These are phyloP conservation scores for Pythium vanterpoolii DNA, from an alignment of 352 stramenopile species.

Conservation along the genomic window DNA sequence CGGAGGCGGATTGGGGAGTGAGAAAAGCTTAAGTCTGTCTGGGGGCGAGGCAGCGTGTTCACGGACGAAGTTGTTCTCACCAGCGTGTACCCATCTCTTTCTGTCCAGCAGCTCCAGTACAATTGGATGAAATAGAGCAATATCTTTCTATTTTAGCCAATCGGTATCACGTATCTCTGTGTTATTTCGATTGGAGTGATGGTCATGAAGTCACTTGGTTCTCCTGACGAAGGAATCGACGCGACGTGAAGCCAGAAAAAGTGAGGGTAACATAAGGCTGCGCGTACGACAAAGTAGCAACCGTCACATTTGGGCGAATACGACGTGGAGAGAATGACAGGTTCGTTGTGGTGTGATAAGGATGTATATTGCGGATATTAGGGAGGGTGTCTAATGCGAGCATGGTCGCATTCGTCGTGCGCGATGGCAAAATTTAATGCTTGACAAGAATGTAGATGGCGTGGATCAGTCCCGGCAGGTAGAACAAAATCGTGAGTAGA, in stretches of 20 bases:
- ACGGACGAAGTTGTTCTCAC: neutral
- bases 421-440: too few relatives aligned
- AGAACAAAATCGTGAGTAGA: constrained; percentile 25
- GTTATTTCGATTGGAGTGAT: neutral
- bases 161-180: neutral
- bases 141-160: constrained; percentile 5
- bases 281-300: neutral
- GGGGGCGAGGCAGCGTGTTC: neutral
- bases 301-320: too few relatives aligned
- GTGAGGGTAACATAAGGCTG: neutral
- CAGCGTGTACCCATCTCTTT: constrained; percentile 1
- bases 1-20: constrained; percentile 10
- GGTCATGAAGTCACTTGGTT: neutral
- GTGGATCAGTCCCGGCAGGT: constrained; percentile 20
- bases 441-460: constrained; percentile 23
- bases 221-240: neutral
- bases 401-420: neutral
- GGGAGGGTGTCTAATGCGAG: too few relatives aligned
- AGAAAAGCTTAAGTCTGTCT: neutral
- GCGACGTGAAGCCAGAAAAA: neutral
- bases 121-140: constrained; percentile 12
- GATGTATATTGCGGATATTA: too few relatives aligned
- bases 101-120: neutral
- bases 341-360: too few relatives aligned
- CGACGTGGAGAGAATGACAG: too few relatives aligned